Base-by-base conservation (phyloP, 1,139 yeast species). In the Pichia norvegensis region DNA sequence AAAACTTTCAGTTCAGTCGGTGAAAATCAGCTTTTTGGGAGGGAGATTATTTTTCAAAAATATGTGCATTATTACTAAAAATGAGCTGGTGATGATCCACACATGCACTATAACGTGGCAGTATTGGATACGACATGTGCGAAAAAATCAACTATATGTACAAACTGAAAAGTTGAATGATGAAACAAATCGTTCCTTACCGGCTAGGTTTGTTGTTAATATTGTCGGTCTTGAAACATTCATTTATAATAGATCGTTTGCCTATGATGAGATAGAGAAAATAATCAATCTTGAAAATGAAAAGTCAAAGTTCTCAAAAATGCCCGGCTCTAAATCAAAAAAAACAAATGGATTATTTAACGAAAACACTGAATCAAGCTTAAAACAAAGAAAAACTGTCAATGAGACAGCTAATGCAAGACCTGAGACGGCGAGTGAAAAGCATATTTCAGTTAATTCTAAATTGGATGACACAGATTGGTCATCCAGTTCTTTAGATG, bases 91-190 rank as follows among this genome's bases (percentile, higher is more conserved):
- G 2, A 75, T 87, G 8, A 70, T 85, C 2, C 72, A 85, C 21
- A 81, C 81, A 52, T 81, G 90, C 4, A 77, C 79, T 53, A 61
- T 92, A 29, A 85, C 95, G 0, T 92, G 97, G 97, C 64, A 95
- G 50, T 92, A 87, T 62, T 92, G 97, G 97, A 67, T 85, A 45
- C 67, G 68, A 5, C 61, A 68, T 19, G 74, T 80, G 4, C 68
- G 84, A 54, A 57, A 69, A 35, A 70, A 81, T 1, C 74, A 70
- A 33, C 69, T 66, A 46, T 59, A 56, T 38, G 55, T 61, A 16
- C 54, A 61, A 35, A 36, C 46, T 29, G 36, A 47, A 21, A 57
- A 59, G 4, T 52, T 59, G 16, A 64, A 63, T 43, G 56, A 60
- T 27, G 58, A 60, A 45, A 66, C 64, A 36, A 78, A 79, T 55